These are phyloP conservation scores for Osmanthus fragrans DNA, from an alignment of 257 asterid genomes.

Conservation along the genomic window DNA sequence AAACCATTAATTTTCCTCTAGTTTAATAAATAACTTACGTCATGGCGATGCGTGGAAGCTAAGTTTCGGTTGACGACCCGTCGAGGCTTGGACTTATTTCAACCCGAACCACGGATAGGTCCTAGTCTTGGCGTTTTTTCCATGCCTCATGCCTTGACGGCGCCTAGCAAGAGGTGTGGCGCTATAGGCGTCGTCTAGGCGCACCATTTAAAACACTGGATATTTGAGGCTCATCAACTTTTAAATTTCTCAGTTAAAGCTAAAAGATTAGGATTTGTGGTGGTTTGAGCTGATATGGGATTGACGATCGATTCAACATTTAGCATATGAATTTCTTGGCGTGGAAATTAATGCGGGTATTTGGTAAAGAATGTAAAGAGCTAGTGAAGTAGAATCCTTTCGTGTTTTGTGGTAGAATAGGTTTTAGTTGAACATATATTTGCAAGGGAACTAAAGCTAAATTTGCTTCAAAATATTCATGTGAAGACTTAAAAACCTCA, in stretches of 20 bases:
- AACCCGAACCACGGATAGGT: too few species aligned
- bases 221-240: not conserved
- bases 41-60: too few species aligned
- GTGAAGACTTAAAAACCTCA: constrained; percentile 18
- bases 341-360: constrained; percentile 21
- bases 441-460: not conserved
- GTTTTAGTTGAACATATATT: constrained; percentile 38
- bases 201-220: too few species aligned
- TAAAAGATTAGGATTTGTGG: not conserved
- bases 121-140: too few species aligned
- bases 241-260: not conserved
- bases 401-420: constrained; percentile 33
- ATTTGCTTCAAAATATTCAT: constrained; percentile 22
- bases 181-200: too few species aligned
- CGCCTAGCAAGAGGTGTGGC: too few species aligned
- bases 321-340: constrained; percentile 19
- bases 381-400: constrained; percentile 42
- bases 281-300: constrained; percentile 24
- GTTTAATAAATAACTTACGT: too few species aligned
- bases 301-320: constrained; percentile 11
- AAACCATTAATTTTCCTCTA: too few species aligned
- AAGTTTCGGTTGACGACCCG: too few species aligned
- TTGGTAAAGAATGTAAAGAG: constrained; percentile 28
- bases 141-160: too few species aligned
- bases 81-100: too few species aligned